Evolutionary conservation across 345 rosid species (phyloP).

Genomic region (Salix dunnii): DNA sequence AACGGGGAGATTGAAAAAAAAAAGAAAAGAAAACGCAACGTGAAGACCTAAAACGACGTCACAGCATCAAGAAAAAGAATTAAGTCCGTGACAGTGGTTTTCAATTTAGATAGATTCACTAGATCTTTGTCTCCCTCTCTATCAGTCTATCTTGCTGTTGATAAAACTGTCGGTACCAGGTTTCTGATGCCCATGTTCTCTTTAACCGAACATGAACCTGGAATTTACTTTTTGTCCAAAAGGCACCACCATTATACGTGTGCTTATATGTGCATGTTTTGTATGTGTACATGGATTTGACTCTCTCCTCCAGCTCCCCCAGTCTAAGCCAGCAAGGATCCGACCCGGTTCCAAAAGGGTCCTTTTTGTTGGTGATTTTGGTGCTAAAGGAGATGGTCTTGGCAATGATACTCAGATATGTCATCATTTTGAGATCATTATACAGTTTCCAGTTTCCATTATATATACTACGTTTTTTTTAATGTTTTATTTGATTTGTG

Average conservation of each 20-base stretch:
- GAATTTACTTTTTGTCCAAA: slow-evolving; percentile 18
- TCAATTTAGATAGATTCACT: too few species aligned
- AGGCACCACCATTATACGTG: not conserved
- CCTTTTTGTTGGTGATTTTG: slow-evolving; percentile 50
- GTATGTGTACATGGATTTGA: slow-evolving; percentile 43
- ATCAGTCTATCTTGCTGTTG: not conserved
- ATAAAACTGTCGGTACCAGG: not conserved
- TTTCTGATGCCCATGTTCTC: not conserved
- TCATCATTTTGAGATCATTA: not conserved
- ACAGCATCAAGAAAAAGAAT: too few species aligned
- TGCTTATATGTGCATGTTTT: slow-evolving; percentile 21
- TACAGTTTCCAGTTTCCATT: too few species aligned
- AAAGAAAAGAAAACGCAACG: too few species aligned
- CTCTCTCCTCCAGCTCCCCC: slow-evolving; percentile 56
- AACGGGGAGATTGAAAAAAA: too few species aligned
- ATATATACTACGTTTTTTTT: too few species aligned
- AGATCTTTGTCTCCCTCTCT: not conserved
- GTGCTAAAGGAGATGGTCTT: slow-evolving; percentile 70
- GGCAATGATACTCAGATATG: slow-evolving; percentile 65
- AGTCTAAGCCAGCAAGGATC: slow-evolving; percentile 29
- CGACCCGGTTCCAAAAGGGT: slow-evolving; percentile 53
- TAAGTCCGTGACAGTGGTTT: too few species aligned
- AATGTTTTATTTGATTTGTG: too few species aligned
- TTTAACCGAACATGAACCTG: slow-evolving; percentile 23
- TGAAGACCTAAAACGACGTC: too few species aligned